Evolutionary conservation across 2,329 filamentous ascomycete species (phyloP), one percentile per base, ranked within the genome.

Genomic region (Diaporthe caulivora): DNA sequence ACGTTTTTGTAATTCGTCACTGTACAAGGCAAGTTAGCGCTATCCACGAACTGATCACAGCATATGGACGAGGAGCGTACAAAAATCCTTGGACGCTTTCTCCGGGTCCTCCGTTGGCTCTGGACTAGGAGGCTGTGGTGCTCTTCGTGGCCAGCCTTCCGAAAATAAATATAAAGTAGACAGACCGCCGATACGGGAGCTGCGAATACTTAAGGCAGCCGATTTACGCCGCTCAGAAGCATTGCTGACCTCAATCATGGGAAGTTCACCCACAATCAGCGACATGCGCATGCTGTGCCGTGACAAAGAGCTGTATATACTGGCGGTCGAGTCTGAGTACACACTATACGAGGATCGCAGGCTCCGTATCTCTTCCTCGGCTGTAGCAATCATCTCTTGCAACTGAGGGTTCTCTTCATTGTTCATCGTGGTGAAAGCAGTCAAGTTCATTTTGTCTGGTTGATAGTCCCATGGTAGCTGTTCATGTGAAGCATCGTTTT

Each of bases 1-100:
- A 99, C 96, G 81, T 98, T 98, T 82, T 97, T 97, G 82, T 98
- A 98, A 85, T 98, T 98, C 77, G 91, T 91, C 80, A 96, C 95
- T 98, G 79, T 8, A 37, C 85, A 72, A 82, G 78, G 78, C 37
- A n/a, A n/a, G 21, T 57, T 21, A 57, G 54, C 54, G 18, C 18
- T 10, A n/a, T 9, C 13, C 7, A 18, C 7, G 1, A 57, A 0
- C 10, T 37, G 29, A 34, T 57, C 17, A 37, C 9, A 53, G 47
- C 49, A 26, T 13, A 26, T 26, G 24, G 74, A 54, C 26, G 7
- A 73, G 37, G 34, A 47, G 82, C 86, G 76, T 85, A 91, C 89
- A 80, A 54, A 91, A 80, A 68, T 91, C 88, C 75, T 90, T 91
- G 74, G 89, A 86, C 51, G 85, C 83, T 79, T 90, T 90, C 26